Conservation (phyloP, 2,329 filamentous ascomycete species). For the Aschersonia sp. region DNA sequence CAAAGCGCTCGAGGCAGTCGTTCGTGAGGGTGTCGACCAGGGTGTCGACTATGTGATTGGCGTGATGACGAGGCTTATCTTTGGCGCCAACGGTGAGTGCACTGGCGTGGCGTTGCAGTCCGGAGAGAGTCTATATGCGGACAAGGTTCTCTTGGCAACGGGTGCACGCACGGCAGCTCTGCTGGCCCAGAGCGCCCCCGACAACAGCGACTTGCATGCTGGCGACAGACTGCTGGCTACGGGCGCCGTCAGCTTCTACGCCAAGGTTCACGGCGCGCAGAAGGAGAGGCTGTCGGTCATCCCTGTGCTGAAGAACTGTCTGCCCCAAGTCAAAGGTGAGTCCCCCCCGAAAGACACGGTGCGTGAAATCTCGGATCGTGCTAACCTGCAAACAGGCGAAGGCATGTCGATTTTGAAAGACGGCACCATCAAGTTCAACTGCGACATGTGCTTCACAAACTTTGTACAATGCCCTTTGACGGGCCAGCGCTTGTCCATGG, state of each 20-base stretch:
- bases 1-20: constrained; percentile 38
- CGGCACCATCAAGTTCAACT: constrained; percentile 46
- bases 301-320: constrained; percentile 37
- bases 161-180: constrained; percentile 42
- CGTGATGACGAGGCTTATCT: constrained; percentile 28
- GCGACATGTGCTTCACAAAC: constrained; percentile 43
- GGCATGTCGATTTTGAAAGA: constrained; percentile 29
- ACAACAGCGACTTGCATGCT: constrained; percentile 34
- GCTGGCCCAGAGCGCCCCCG: constrained; percentile 34
- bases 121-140: constrained; percentile 31
- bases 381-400: constrained; percentile 16
- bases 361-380: neutral
- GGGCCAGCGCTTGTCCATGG: constrained; percentile 36
- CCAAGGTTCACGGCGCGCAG: constrained; percentile 25
- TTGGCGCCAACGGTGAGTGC: constrained; percentile 30
- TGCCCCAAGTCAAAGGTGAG: constrained; percentile 26
- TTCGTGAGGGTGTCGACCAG: constrained; percentile 32
- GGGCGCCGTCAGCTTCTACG: constrained; percentile 31
- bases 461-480: constrained; percentile 28
- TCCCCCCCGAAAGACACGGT: neutral
- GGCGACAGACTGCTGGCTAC: constrained; percentile 40
- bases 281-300: constrained; percentile 30
- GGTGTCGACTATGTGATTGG: constrained; percentile 42
- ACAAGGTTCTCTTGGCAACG: constrained; percentile 38
- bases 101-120: constrained; percentile 32